Evolutionary conservation across 2,329 filamentous ascomycete species (phyloP).

Genomic region (Chaetothyriales sp.): DNA sequence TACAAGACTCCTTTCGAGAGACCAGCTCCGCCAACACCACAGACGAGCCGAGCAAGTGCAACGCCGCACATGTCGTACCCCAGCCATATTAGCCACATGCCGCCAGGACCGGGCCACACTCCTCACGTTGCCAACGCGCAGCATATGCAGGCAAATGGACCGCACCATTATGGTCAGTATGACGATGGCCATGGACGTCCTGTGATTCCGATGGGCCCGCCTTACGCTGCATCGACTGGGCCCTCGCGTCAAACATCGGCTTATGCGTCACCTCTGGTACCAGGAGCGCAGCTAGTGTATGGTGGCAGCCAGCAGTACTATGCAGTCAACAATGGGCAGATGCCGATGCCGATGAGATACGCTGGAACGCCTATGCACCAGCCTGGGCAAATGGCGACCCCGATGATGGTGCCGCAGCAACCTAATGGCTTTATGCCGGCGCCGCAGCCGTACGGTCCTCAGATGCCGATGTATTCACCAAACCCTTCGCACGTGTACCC

Average conservation of each 20-base stretch:
- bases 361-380: constrained; percentile 54
- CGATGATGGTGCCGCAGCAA: constrained; percentile 70
- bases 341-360: constrained; percentile 53
- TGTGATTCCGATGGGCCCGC: constrained; percentile 66
- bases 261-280: constrained; percentile 53
- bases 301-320: constrained; percentile 46
- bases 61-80: constrained; percentile 64
- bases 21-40: constrained; percentile 52
- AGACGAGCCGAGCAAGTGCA: constrained; percentile 41
- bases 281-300: constrained; percentile 55
- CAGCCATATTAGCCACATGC: constrained; percentile 72
- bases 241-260: constrained; percentile 49
- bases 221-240: constrained; percentile 72
- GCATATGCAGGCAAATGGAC: constrained; percentile 64
- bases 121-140: constrained; percentile 56
- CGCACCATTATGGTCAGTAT: constrained; percentile 59
- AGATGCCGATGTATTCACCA: constrained; percentile 73
- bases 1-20: constrained; percentile 70
- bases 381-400: constrained; percentile 56
- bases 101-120: constrained; percentile 54
- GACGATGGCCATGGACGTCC: constrained; percentile 68
- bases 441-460: constrained; percentile 54
- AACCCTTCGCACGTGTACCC: constrained; percentile 55
- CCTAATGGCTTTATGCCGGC: constrained; percentile 56
- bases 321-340: constrained; percentile 36